These are phyloP conservation scores for Podaxis pistillaris DNA, from an alignment of 768 basidiomycete species.

Conservation along the genomic window DNA sequence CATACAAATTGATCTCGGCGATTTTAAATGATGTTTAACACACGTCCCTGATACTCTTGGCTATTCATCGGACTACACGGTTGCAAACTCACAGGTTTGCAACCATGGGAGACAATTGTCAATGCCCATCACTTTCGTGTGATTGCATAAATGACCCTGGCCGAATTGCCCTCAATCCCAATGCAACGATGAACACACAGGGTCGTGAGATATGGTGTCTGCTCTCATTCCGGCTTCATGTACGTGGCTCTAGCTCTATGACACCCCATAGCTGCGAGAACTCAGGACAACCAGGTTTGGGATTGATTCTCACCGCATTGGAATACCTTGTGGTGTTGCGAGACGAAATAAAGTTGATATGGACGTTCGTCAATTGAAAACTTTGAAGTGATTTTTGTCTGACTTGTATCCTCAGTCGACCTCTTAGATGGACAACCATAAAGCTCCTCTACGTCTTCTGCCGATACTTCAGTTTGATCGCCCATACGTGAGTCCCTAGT, in stretches of 20 bases:
- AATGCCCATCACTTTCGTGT: too few relatives aligned
- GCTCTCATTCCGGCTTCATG: conserved; percentile 3
- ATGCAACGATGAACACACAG: too few relatives aligned
- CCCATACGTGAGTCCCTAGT: conserved; percentile 16
- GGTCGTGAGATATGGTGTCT: conserved; percentile 13
- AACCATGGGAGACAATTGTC: too few relatives aligned
- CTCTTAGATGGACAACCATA: conserved; percentile 16
- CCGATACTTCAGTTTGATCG: conserved; percentile 19
- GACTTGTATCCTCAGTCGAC: conserved; percentile 7
- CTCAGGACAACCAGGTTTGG: conserved; percentile 13
- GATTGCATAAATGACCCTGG: too few relatives aligned
- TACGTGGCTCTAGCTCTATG: not conserved
- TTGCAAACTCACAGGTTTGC: too few relatives aligned
- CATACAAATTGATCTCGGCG: not conserved
- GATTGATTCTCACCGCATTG: conserved; percentile 15
- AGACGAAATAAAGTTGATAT: conserved; percentile 20
- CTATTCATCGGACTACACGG: too few relatives aligned
- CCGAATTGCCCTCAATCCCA: too few relatives aligned
- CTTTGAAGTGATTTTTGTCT: not conserved
- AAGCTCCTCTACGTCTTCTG: conserved; percentile 21
- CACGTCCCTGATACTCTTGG: too few relatives aligned
- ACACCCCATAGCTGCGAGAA: not conserved
- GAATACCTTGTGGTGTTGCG: conserved; percentile 17
- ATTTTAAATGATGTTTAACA: not conserved
- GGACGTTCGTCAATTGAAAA: conserved; percentile 11